Base-by-base conservation (phyloP, 2,329 filamentous ascomycete genomes). In the Fusarium sp. region DNA sequence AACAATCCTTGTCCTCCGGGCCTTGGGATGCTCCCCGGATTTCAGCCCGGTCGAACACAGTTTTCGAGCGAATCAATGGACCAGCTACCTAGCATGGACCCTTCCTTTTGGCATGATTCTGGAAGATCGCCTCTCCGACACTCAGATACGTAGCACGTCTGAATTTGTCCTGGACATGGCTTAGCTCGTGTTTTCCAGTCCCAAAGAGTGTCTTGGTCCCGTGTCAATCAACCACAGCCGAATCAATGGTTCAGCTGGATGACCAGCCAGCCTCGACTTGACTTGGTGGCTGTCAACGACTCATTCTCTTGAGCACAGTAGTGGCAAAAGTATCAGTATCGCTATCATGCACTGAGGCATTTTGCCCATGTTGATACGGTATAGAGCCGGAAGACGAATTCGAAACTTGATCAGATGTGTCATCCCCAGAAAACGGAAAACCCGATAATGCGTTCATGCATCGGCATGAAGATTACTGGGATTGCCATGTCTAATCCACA, bases 1-100 rank as follows among this genome's bases (percentile, higher is more conserved):
- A 69, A 69, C 34, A 24, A 69, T 46, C 77, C 74, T 59, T 72
- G 73, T 74, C 65, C 56, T 74, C 73, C 71, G 76, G 61, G 64
- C 68, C 65, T 72, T 71, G 65, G 69, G 65, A 65, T 51, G 71
- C 75, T 78, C 76, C 78, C 78, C 78, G 72, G 78, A 78, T 79
- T 80, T 74, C 67, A 74, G 73, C 64, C 73, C 62, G 63, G 69
- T 62, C 72, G 71, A 70, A 70, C 58, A 43, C 69, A 69, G 65
- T 58, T 61, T 54, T 69, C 53, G 60, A 72, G 46, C 66, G 60
- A 69, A 72, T 67, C 64, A 57, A 40, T 56, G 65, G 29, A 27
- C 56, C 40, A 58, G 60, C 44, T 67, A 54, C 48, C 72, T 49
- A 41, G 32, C 63, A 54, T 72, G 64, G 59, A 65, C 68, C 58